These are phyloP conservation scores for Podila verticillata DNA, from an alignment of 192 early-diverging fungal genomes.

Conservation along the genomic window DNA sequence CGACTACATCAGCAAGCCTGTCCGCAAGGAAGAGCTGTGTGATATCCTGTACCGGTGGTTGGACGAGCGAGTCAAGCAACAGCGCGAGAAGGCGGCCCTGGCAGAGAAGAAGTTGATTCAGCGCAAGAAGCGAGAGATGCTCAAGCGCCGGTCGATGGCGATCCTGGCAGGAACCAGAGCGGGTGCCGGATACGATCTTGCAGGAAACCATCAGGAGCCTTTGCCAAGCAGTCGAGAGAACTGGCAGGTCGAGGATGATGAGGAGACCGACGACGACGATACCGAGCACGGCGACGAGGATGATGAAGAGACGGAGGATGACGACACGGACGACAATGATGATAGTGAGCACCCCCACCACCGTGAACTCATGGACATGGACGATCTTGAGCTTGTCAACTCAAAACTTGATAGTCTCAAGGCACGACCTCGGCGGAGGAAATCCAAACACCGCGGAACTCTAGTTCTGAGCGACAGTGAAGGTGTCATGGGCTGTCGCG, in stretches of 20 bases:
- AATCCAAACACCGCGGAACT: not conserved
- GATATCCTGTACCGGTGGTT: slow-evolving; percentile 31
- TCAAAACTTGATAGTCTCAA: not conserved
- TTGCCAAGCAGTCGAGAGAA: not conserved
- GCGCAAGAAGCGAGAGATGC: slow-evolving; percentile 28
- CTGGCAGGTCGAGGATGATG: slow-evolving; percentile 18
- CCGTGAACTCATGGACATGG: not conserved
- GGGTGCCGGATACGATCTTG: not conserved
- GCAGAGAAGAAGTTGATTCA: slow-evolving; percentile 16
- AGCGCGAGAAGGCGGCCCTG: slow-evolving; percentile 8
- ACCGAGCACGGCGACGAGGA: not conserved
- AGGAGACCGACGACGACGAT: slow-evolving; percentile 4
- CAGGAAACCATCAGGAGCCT: not conserved
- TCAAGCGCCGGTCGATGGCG: slow-evolving; percentile 27
- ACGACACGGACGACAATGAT: not conserved
- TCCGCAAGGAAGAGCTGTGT: slow-evolving; percentile 57
- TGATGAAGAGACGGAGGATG: not conserved
- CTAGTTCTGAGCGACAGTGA: slow-evolving; percentile 18
- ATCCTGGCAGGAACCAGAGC: slow-evolving; percentile 7
- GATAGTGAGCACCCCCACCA: not conserved
- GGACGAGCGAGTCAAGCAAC: slow-evolving; percentile 18
- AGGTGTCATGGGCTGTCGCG: slow-evolving; percentile 21
- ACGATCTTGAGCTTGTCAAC: not conserved
- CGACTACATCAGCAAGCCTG: slow-evolving; percentile 59
- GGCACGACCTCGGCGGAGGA: not conserved